Conservation (phyloP, 306 rosid genomes). For the Cajanus cajan region DNA sequence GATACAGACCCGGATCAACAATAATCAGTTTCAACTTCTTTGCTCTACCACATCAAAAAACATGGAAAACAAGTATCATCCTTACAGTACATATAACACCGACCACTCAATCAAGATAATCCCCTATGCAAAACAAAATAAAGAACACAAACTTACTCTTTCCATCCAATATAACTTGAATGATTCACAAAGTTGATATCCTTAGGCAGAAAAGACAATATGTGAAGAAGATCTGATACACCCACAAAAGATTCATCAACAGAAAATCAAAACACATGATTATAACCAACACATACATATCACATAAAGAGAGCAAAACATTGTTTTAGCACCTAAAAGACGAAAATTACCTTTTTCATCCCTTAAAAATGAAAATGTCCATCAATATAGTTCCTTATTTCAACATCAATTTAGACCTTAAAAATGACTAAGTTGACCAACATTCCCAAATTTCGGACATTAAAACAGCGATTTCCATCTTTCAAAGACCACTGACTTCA, state of each 20-base stretch:
- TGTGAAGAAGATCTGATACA: slow-evolving; percentile 83
- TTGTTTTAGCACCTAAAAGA: background rate
- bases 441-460: background rate
- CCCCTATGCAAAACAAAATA: background rate
- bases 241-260: slow-evolving; percentile 37
- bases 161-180: slow-evolving; percentile 96
- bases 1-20: slow-evolving; percentile 96
- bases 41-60: slow-evolving; percentile 47
- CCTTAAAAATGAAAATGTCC: background rate
- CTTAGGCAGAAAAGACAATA: slow-evolving; percentile 84
- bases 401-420: background rate
- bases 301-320: background rate
- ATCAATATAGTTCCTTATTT: background rate
- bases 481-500: background rate
- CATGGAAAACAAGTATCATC: slow-evolving; percentile 5
- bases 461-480: background rate
- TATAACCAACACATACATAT: background rate
- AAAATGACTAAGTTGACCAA: background rate
- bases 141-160: slow-evolving; percentile 66
- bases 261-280: background rate
- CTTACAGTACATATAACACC: background rate
- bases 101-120: background rate
- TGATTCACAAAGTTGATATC: slow-evolving; percentile 86
- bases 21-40: slow-evolving; percentile 78
- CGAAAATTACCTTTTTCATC: background rate